Conservation (phyloP, 208 protist genomes). For the Trypanosoma rangeli region DNA sequence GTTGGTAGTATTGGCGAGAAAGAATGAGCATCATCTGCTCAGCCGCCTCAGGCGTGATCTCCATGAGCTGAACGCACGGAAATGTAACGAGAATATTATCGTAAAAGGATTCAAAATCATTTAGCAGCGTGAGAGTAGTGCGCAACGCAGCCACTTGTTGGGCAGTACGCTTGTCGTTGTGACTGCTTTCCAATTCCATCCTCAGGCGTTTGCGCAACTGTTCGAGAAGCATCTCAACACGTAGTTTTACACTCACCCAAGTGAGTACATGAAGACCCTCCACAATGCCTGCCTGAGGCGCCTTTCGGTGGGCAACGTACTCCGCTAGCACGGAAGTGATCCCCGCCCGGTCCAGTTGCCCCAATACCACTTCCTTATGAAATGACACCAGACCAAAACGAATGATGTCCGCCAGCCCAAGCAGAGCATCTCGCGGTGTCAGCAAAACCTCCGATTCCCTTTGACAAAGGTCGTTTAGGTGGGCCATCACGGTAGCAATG, state of each 20-base stretch:
- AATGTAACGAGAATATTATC: slow-evolving; percentile 53
- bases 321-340: slow-evolving; percentile 22
- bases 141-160: slow-evolving; percentile 39
- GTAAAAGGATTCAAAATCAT: slow-evolving; percentile 57
- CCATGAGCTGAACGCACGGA: slow-evolving; percentile 40
- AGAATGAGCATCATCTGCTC: slow-evolving; percentile 37
- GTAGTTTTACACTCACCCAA: slow-evolving; percentile 68
- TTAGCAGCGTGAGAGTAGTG: slow-evolving; percentile 51
- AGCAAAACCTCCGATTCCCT: slow-evolving; percentile 27
- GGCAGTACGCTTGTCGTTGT: slow-evolving; percentile 6
- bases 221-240: slow-evolving; percentile 50
- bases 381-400: slow-evolving; percentile 44
- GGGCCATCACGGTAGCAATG: slow-evolving; percentile 52
- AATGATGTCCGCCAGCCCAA: slow-evolving; percentile 50
- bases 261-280: slow-evolving; percentile 50
- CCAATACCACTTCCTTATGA: slow-evolving; percentile 23
- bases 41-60: slow-evolving; percentile 17
- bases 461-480: slow-evolving; percentile 39
- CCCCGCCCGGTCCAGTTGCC: slow-evolving; percentile 6
- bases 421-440: slow-evolving; percentile 50
- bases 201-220: slow-evolving; percentile 42
- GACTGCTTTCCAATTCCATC: slow-evolving; percentile 29
- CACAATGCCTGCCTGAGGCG: slow-evolving; percentile 46
- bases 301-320: slow-evolving; percentile 37
- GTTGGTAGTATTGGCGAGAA: slow-evolving; percentile 62